Percentiles rank a stretch among this genome's conserved stretches.
Conservation (phyloP, 768 basidiomycete species). For the Macrolepiota fuliginosa region DNA sequence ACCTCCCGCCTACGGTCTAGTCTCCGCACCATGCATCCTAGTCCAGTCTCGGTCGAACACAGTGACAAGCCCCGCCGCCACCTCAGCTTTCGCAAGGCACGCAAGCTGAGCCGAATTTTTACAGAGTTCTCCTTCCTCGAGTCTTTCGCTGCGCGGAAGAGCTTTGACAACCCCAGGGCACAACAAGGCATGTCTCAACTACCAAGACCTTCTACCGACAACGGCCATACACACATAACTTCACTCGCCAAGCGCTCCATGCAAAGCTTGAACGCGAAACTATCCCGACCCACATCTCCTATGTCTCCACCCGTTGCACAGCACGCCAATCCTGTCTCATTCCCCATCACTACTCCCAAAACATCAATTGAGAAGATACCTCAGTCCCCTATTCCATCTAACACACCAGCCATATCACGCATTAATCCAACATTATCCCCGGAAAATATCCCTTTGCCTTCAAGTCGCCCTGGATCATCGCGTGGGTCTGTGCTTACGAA, state of each 20-base stretch:
- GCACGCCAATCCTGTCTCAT: not conserved
- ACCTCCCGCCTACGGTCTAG: not conserved
- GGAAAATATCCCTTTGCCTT: conserved; percentile 1
- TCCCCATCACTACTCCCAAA: not conserved
- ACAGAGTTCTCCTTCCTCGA: conserved; percentile 28
- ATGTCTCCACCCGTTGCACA: not conserved
- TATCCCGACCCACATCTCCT: conserved; percentile 1
- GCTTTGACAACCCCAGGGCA: not conserved
- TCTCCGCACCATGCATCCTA: too few relatives aligned
- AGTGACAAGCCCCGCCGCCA: not conserved
- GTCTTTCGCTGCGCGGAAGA: not conserved
- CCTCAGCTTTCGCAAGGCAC: conserved; percentile 22
- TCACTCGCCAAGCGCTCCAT: not conserved
- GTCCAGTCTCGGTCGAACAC: not conserved
- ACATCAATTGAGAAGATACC: not conserved
- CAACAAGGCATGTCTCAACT: not conserved
- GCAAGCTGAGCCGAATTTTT: conserved; percentile 43
- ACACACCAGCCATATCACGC: not conserved
- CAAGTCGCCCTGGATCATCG: conserved; percentile 7
- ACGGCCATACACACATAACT: not conserved
- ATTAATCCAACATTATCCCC: not conserved
- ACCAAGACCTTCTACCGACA: not conserved
- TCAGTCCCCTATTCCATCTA: not conserved
- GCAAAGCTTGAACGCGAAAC: not conserved
- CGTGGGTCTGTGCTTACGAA: not conserved